Conservation (phyloP, 1,284 basidiomycete genomes). For the Boletus sp. region DNA sequence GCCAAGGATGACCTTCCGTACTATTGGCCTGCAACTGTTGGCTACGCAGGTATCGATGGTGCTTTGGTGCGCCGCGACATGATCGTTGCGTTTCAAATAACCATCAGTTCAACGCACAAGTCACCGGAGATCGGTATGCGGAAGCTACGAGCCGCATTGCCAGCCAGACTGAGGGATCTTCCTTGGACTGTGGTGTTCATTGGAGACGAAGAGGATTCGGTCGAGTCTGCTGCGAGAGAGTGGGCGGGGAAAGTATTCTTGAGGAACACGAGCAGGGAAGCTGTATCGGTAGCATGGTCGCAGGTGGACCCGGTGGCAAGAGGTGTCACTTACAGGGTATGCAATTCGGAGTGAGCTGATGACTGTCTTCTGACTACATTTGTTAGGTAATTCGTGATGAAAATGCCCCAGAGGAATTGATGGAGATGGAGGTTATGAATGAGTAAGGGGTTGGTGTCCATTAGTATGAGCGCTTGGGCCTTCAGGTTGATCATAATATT, state of each 20-base stretch:
- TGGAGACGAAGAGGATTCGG: rapidly evolving
- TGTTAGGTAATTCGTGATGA: no score
- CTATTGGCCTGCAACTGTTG: background rate
- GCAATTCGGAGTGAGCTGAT: background rate
- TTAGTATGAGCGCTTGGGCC: no score
- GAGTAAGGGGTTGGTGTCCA: no score
- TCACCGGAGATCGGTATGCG: background rate
- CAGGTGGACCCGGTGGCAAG: background rate
- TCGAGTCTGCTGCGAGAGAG: background rate
- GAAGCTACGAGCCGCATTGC: background rate
- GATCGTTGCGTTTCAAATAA: background rate
- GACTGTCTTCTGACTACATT: no score
- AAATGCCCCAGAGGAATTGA: no score
- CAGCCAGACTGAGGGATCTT: background rate
- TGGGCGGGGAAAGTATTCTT: background rate
- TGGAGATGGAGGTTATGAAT: no score
- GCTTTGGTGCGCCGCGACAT: background rate
- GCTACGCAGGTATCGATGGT: background rate
- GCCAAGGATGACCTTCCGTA: background rate
- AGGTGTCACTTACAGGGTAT: background rate
- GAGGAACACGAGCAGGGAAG: no score
- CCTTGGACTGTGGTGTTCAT: conserved; percentile 3
- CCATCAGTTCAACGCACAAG: background rate
- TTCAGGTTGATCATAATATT: no score
- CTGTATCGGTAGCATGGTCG: background rate